phyloP scores from a whole-genome alignment of 129 eudicot genomes.

The Helichrysum umbraculigerum region DNA sequence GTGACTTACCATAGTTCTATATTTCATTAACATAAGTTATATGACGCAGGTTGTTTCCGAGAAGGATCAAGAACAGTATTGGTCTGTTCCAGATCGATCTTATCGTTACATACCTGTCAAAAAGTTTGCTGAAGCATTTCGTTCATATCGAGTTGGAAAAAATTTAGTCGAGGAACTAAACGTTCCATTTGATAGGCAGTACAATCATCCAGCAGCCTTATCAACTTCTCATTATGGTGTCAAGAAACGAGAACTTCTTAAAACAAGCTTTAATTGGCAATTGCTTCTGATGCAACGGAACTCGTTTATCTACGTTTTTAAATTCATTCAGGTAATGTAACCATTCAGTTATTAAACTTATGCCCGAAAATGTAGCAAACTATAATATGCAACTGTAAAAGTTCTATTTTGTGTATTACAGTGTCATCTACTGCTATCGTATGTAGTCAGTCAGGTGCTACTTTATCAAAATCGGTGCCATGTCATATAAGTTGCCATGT shows the following conservation, averaged over 20 bases:
- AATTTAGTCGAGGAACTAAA: slow-evolving; percentile 60
- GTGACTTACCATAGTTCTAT: background rate
- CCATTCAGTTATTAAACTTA: background rate
- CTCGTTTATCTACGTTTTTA: slow-evolving; percentile 84
- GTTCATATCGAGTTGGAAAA: slow-evolving; percentile 60
- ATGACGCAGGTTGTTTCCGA: slow-evolving; percentile 68
- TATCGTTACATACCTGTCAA: slow-evolving; percentile 66
- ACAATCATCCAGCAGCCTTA: slow-evolving; percentile 95
- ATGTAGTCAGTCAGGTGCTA: background rate
- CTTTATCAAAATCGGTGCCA: background rate
- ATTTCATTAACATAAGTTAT: slow-evolving; percentile 4
- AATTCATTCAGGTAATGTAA: slow-evolving; percentile 82
- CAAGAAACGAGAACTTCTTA: slow-evolving; percentile 69
- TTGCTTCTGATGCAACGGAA: slow-evolving; percentile 85
- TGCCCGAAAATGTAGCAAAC: background rate
- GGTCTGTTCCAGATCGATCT: slow-evolving; percentile 64
- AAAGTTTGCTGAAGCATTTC: slow-evolving; percentile 85
- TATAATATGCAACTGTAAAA: background rate
- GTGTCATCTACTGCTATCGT: background rate
- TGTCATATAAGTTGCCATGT: background rate
- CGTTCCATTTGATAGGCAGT: slow-evolving; percentile 70
- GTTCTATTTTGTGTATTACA: too few relatives aligned
- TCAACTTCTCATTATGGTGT: slow-evolving; percentile 76
- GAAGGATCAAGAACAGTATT: slow-evolving; percentile 96
- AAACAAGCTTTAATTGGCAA: slow-evolving; percentile 83